These are phyloP conservation scores for Geotrichum reessii DNA, from an alignment of 1,139 yeast genomes.

Conservation along the genomic window DNA sequence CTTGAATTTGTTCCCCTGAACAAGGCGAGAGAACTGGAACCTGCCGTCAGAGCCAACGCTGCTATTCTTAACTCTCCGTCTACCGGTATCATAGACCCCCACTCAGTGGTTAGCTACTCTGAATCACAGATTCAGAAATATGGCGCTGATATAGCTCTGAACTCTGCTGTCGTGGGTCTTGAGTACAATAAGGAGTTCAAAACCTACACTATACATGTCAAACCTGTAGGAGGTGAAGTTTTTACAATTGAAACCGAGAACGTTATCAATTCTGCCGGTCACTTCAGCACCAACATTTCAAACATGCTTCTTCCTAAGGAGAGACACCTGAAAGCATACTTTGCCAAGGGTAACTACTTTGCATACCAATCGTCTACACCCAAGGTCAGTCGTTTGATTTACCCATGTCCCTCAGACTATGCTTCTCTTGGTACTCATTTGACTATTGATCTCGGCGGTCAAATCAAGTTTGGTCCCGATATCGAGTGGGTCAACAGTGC, in stretches of 20 bases:
- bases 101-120: constrained; percentile 59
- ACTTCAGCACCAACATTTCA: constrained; percentile 62
- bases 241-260: constrained; percentile 49
- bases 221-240: constrained; percentile 31
- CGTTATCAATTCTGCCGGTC: constrained; percentile 74
- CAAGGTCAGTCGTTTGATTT: constrained; percentile 44
- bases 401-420: constrained; percentile 75
- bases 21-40: constrained; percentile 49
- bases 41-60: constrained; percentile 55
- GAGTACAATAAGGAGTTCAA: constrained; percentile 26
- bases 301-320: constrained; percentile 63
- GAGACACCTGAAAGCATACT: constrained; percentile 53
- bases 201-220: constrained; percentile 15
- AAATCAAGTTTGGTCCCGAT: constrained; percentile 82
- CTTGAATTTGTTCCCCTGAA: constrained; percentile 49
- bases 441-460: constrained; percentile 78
- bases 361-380: constrained; percentile 47
- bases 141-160: constrained; percentile 62
- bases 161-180: constrained; percentile 52
- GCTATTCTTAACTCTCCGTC: constrained; percentile 74
- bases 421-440: constrained; percentile 82
- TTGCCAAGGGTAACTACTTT: constrained; percentile 82
- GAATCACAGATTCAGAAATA: constrained; percentile 48
- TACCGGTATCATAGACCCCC: constrained; percentile 81
- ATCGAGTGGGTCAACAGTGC: constrained; percentile 66